phyloP scores from a whole-genome alignment of 1,284 basidiomycete genomes.

The Austropuccinia psidii region DNA sequence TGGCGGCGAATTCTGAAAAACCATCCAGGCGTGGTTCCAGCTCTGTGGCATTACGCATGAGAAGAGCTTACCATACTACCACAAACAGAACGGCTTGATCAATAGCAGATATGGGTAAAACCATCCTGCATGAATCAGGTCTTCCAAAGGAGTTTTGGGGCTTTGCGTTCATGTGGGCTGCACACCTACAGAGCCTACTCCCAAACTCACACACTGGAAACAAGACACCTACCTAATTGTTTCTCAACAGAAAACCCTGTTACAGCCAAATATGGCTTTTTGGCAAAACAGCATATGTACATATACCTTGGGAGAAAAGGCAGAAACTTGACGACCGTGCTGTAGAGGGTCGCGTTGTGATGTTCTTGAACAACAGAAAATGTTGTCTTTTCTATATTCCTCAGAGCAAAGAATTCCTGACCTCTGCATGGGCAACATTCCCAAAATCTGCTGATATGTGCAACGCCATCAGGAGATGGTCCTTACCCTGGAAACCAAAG shows the following conservation, averaged over 20 bases:
- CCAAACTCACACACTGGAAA: neutral
- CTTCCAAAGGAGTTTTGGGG: neutral
- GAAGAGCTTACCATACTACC: neutral
- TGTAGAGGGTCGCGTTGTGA: neutral
- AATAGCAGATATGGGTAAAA: neutral
- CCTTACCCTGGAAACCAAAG: too few relatives aligned
- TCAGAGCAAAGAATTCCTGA: neutral
- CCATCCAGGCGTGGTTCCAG: neutral
- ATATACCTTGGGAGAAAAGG: neutral
- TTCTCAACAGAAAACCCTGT: neutral
- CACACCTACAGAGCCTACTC: neutral
- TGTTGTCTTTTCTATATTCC: constrained; percentile 4
- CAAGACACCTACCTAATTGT: neutral
- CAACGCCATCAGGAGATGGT: too few relatives aligned
- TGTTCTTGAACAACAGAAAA: neutral
- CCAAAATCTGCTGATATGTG: too few relatives aligned
- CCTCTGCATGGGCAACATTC: neutral
- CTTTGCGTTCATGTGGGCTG: neutral
- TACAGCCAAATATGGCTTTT: neutral
- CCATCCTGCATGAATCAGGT: neutral
- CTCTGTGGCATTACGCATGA: neutral
- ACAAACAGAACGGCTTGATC: constrained; percentile 4
- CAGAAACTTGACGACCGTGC: neutral
- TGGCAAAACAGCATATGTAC: neutral
- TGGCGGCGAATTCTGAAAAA: neutral